Evolutionary conservation across 2,329 filamentous ascomycete genomes (phyloP), one percentile per base, ranked within the genome.

Genomic region (Coniochaeta ligniaria): DNA sequence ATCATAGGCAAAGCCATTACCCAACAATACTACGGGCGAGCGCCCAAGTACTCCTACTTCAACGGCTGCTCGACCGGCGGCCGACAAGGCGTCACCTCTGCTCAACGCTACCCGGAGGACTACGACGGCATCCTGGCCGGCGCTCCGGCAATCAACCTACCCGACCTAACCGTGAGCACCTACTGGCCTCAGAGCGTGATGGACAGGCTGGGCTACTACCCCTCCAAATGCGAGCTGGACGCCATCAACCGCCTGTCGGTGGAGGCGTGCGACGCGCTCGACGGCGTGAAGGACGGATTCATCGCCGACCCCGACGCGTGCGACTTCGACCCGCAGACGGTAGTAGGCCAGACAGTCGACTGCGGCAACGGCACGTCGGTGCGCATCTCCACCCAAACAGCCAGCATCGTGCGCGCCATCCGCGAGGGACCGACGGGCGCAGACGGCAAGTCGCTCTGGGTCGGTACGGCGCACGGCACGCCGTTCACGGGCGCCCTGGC

Each of bases 11-110:
- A 62, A 26, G 52, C 47, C 6, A 50, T 57, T 8, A 60, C 58
- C 24, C 9, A 57, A 28, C 26, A 35, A 8, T 57, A 43, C 43
- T 81, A 81, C 62, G 64, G 68, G 6, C 26, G 69, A 16, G 63
- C 70, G 0, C 69, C 71, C 16, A 68, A 71, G 1, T 78, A 76
- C 66, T 76, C 72, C 22, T 81, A 80, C 66, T 81, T 76, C 63
- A 68, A 73, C 22, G 80, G 80, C 33, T 82, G 80, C 65, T 80
- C 76, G 2, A 81, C 78, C 0, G 80, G 80, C 26, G 80, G 80
- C 3, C 69, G 79, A 3, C 78, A 83, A 68, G 80, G 79, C 26
- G 66, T 80, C 14, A 76, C 76, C 56, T 73, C 76, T 38, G 73
- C 76, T 3, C 74, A 81, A 63, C 65, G 72, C 33, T 80, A 74